phyloP scores from a whole-genome alignment of 169 alveolate genomes.

The Plasmodium gallinaceum region DNA sequence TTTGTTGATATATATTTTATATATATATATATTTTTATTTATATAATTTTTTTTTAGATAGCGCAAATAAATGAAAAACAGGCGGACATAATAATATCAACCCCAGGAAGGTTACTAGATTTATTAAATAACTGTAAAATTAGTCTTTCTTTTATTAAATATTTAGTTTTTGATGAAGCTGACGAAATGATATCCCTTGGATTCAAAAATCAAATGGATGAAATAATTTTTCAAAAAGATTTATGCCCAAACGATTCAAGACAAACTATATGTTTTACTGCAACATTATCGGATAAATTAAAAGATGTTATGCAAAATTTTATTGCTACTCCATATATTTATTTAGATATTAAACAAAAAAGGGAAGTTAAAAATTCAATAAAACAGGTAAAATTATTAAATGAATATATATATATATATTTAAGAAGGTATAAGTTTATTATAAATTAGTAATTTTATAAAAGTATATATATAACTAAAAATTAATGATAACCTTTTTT shows the following conservation, averaged over 20 bases:
- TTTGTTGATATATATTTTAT: background rate
- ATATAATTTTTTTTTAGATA: conserved; percentile 6
- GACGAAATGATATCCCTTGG: conserved; percentile 97
- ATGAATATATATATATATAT: background rate
- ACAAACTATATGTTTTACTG: conserved; percentile 49
- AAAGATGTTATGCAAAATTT: conserved; percentile 30
- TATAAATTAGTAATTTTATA: background rate
- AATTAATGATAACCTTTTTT: too few species aligned
- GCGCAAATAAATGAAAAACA: conserved; percentile 51
- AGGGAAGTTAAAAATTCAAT: conserved; percentile 46
- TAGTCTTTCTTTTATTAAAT: conserved; percentile 84
- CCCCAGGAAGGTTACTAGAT: conserved; percentile 89
- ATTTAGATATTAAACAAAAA: conserved; percentile 39
- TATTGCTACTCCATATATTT: conserved; percentile 42
- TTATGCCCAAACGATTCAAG: conserved; percentile 33
- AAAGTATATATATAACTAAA: too few species aligned
- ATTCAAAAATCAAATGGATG: conserved; percentile 74
- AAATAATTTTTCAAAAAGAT: conserved; percentile 47
- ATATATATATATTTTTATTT: background rate
- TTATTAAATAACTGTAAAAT: conserved; percentile 88
- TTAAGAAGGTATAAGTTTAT: background rate
- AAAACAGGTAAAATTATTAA: conserved; percentile 24
- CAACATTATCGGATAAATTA: conserved; percentile 40
- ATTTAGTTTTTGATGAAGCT: conserved; percentile 95
- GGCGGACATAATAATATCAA: conserved; percentile 40